Evolutionary conservation across 2,329 filamentous ascomycete genomes (phyloP).

Genomic region (Colletotrichum sublineola): DNA sequence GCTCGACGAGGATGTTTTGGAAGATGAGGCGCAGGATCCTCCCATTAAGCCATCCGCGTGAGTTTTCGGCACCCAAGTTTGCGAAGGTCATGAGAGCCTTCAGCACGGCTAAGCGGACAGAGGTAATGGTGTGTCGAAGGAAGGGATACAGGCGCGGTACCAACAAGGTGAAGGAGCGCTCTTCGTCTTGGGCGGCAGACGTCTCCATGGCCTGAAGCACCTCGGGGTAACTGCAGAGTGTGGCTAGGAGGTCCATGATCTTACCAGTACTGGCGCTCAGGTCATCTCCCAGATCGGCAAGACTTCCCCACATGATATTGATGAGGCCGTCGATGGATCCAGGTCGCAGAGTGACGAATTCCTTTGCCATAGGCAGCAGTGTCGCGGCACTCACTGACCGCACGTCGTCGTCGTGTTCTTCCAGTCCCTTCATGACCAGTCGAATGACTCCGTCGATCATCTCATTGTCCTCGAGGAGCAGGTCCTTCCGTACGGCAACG

Average conservation of each 20-base stretch:
- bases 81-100: constrained; percentile 95
- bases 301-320: constrained; percentile 96
- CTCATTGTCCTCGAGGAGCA: constrained; percentile 84
- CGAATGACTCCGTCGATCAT: constrained; percentile 94
- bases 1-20: constrained; percentile 94
- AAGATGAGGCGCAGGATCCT: constrained; percentile 90
- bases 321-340: constrained; percentile 84
- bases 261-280: constrained; percentile 96
- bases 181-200: constrained; percentile 84
- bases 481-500: constrained; percentile 92
- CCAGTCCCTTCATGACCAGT: constrained; percentile 94
- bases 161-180: constrained; percentile 90
- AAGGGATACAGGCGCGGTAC: constrained; percentile 97
- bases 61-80: constrained; percentile 82
- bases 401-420: constrained; percentile 93
- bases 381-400: constrained; percentile 98
- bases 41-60: constrained; percentile 92
- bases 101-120: constrained; percentile 91
- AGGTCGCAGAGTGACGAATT: constrained; percentile 89
- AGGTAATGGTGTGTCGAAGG: constrained; percentile 95
- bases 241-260: constrained; percentile 98
- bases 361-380: constrained; percentile 93
- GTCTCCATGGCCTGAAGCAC: constrained; percentile 94
- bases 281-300: constrained; percentile 97
- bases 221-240: constrained; percentile 93